These are phyloP conservation scores for Boletus coccyginus DNA, from an alignment of 768 basidiomycete genomes.

Conservation along the genomic window DNA sequence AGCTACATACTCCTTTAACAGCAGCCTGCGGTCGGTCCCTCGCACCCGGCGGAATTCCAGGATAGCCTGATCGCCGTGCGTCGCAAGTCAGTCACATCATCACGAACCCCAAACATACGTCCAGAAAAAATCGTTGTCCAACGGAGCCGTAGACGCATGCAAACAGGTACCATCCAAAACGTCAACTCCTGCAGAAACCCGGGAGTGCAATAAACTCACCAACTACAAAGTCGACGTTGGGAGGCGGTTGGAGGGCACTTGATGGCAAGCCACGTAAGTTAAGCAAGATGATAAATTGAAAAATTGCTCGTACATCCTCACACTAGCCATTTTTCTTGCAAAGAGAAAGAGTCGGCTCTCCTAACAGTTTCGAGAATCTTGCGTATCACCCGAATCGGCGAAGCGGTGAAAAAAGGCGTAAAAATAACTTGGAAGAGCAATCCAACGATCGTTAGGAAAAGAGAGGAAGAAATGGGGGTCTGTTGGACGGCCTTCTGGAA, in stretches of 20 bases:
- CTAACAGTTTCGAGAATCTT: not conserved
- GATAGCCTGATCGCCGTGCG: slow-evolving; percentile 56
- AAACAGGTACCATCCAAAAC: not conserved
- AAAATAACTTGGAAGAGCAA: not conserved
- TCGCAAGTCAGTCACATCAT: slow-evolving; percentile 10
- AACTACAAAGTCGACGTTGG: slow-evolving; percentile 86
- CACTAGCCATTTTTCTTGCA: slow-evolving; percentile 37
- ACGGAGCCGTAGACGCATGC: not conserved
- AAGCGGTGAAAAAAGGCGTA: not conserved
- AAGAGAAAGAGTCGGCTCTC: not conserved
- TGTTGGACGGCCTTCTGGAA: not conserved
- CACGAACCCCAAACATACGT: not conserved
- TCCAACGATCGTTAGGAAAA: not conserved
- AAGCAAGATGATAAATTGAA: not conserved
- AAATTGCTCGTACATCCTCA: slow-evolving; percentile 41
- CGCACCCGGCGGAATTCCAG: slow-evolving; percentile 80
- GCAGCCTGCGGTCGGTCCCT: slow-evolving; percentile 78
- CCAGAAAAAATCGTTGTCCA: not conserved
- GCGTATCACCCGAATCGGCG: not conserved
- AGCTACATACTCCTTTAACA: slow-evolving; percentile 73
- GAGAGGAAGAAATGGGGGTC: not conserved
- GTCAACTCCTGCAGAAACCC: not conserved
- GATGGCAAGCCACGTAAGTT: slow-evolving; percentile 7
- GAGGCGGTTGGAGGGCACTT: slow-evolving; percentile 81
- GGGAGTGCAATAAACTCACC: slow-evolving; percentile 41